Evolutionary conservation across 1,284 basidiomycete species (phyloP).

Genomic region (Chalciporus sp.): DNA sequence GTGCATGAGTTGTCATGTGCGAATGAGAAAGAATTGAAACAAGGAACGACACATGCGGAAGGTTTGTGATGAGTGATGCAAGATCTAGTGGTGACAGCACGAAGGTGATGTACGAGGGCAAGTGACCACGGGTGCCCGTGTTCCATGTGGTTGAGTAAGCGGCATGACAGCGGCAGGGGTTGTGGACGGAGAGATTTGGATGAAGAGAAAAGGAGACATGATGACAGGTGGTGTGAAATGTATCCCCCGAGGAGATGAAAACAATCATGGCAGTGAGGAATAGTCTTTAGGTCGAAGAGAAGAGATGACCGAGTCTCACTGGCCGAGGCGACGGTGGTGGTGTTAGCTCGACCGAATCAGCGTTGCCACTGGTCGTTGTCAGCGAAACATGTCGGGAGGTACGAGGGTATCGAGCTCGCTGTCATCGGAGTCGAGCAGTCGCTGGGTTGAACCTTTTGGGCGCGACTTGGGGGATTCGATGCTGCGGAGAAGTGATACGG

Average conservation of each 20-base stretch:
- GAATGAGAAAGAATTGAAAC: background rate
- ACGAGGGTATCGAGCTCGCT: background rate
- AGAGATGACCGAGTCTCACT: background rate
- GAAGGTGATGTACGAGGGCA: background rate
- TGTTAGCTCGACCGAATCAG: background rate
- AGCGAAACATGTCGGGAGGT: too few relatives aligned
- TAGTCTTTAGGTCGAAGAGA: background rate
- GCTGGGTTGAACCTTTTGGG: constrained; percentile 17
- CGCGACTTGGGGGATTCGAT: constrained; percentile 1
- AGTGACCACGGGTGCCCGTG: constrained; percentile 21
- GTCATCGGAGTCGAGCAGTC: constrained; percentile 11
- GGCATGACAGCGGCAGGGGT: background rate
- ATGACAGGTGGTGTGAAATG: constrained; percentile 5
- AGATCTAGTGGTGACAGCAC: constrained; percentile 6
- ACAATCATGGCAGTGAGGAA: background rate
- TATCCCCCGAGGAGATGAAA: constrained; percentile 24
- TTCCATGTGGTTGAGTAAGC: constrained; percentile 16
- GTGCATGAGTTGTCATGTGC: constrained; percentile 3
- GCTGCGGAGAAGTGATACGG: constrained; percentile 29
- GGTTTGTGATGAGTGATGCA: constrained; percentile 12
- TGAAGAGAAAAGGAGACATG: background rate
- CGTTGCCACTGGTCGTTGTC: background rate
- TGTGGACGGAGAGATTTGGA: background rate
- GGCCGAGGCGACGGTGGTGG: background rate
- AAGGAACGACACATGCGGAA: constrained; percentile 1